Evolutionary conservation across 257 asterid species (phyloP), one percentile per base, ranked within the genome.

Genomic region (Euphrasia confusa): DNA sequence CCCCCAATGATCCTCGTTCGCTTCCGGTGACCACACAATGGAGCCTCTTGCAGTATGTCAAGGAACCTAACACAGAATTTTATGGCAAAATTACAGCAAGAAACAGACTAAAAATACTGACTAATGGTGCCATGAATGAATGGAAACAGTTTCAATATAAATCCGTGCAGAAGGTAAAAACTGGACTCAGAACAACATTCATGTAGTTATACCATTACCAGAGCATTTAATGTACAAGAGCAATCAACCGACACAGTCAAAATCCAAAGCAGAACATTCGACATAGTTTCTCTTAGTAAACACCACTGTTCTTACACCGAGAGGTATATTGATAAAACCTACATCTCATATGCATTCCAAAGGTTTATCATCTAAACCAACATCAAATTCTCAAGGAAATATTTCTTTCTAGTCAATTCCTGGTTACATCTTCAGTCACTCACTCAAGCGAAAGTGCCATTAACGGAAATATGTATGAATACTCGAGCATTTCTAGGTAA

Each of bases 41-140:
- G 97, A 75, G 96, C 96, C 71, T 87, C 99, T 66, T 89, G 96
- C 69, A 83, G 80, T 69, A 93, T 76, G 73, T 93, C 99, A 66
- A 93, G 92, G 59, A 93, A 93, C 83, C 97, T 93, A 74, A 33
- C 44, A 74, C 61, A 75, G 60, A 26, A 75, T 59, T 30, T 30
- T 2, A 54, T 40, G 67, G 67, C 42, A 65, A 71, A 53, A 71
- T 49, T 48, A 69, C 60, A 60, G 4, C 57, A 71, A 45, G 57
- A 48, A 53, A 39, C 37, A 60, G 61, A 49, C 53, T 8, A 30
- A 61, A 30, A 61, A 57, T 12, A 44, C 42, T 8, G 17, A 54
- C 44, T 56, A 10, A 54, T 33, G 30, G 60, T 55, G 26, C 48
- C 71, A 45, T 10, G 28, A 63, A 54, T 27, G 33, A 60, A 40